Evolutionary conservation across 805 yeast genomes (phyloP).

Genomic region (Grigorovia yakushimaensis): DNA sequence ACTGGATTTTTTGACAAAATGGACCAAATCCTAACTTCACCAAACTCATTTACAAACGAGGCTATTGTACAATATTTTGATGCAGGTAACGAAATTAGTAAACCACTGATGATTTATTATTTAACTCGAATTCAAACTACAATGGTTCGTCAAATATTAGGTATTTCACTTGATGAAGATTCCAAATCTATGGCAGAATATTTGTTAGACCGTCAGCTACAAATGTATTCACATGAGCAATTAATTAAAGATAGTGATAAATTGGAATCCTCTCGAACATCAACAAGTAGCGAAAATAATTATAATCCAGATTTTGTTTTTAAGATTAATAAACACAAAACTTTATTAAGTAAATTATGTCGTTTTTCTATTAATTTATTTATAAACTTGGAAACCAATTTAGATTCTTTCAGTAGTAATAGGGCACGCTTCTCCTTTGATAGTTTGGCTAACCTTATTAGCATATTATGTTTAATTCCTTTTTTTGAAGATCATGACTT

Average conservation of each 20-base stretch:
- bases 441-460: constrained; percentile 32
- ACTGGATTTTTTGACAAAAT: constrained; percentile 12
- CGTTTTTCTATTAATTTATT: constrained; percentile 18
- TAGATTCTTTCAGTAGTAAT: constrained; percentile 14
- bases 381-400: constrained; percentile 10
- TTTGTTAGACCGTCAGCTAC: constrained; percentile 4
- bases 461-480: constrained; percentile 25
- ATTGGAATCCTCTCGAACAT: background rate
- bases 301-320: background rate
- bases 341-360: constrained; percentile 27
- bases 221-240: constrained; percentile 7
- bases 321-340: constrained; percentile 20
- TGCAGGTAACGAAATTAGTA: constrained; percentile 21
- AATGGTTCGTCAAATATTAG: constrained; percentile 9
- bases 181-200: constrained; percentile 4
- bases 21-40: constrained; percentile 10
- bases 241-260: background rate
- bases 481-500: constrained; percentile 37
- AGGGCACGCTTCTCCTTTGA: constrained; percentile 15
- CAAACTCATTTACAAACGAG: constrained; percentile 19
- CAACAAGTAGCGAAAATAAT: constrained; percentile 23
- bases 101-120: constrained; percentile 15
- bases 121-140: constrained; percentile 18
- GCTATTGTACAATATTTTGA: constrained; percentile 24
- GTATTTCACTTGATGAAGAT: constrained; percentile 2